Conservation (phyloP, 148 eudicot species). For the Vaccinium vitisidaea region DNA sequence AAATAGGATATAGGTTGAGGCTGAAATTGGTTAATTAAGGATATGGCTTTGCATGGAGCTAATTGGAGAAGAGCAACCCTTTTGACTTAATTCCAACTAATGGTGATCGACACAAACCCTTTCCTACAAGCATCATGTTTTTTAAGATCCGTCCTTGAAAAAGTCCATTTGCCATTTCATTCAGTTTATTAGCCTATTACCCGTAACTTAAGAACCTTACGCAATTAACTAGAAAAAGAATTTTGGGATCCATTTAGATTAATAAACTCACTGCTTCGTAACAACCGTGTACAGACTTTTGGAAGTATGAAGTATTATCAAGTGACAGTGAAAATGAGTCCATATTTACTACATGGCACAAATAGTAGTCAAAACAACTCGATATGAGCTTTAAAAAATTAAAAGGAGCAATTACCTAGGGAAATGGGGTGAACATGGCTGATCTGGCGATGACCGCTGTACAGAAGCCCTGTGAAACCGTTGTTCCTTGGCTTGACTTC, state of each 20-base stretch:
- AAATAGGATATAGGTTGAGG: background rate
- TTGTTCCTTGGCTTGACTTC: conserved; percentile 45
- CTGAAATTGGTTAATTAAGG: background rate
- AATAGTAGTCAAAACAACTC: background rate
- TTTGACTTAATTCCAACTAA: background rate
- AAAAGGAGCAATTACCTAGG: conserved; percentile 39
- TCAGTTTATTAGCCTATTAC: background rate
- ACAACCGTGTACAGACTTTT: background rate
- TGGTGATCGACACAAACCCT: background rate
- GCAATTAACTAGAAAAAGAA: background rate
- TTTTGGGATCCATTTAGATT: background rate
- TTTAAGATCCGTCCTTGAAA: background rate
- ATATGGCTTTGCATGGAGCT: background rate
- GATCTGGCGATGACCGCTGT: conserved; percentile 67
- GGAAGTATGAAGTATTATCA: background rate
- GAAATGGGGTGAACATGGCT: conserved; percentile 69
- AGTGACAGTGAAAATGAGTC: background rate
- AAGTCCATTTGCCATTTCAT: background rate
- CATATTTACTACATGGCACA: background rate
- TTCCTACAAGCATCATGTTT: background rate
- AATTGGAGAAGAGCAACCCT: background rate
- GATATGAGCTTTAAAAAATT: background rate
- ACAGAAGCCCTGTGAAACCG: conserved; percentile 47
- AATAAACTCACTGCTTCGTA: background rate
- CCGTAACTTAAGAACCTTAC: background rate